These are phyloP conservation scores for Asparagopsis taxiformis DNA, from an alignment of 31 red algal species.

Conservation along the genomic window DNA sequence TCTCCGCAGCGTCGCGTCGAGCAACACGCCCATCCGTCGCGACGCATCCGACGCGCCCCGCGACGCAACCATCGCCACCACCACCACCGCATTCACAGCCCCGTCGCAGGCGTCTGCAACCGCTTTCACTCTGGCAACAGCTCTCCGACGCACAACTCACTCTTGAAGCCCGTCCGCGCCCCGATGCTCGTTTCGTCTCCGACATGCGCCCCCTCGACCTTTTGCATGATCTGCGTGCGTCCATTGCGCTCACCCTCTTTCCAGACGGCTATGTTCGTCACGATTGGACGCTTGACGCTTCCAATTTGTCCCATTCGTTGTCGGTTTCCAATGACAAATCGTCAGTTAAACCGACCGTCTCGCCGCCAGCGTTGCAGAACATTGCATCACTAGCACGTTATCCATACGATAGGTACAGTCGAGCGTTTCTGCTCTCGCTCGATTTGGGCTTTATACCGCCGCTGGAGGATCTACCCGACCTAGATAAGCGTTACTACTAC, in stretches of 20 bases:
- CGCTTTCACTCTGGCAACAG: conserved; percentile 30
- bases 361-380: conserved; percentile 10
- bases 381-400: conserved; percentile 32
- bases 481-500: conserved; percentile 51
- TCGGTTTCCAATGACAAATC: conserved; percentile 15
- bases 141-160: conserved; percentile 16
- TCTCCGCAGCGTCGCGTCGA: too few relatives aligned
- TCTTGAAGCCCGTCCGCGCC: conserved; percentile 16
- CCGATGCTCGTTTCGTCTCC: conserved; percentile 50
- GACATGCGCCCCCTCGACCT: conserved; percentile 46
- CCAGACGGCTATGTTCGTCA: conserved; percentile 60
- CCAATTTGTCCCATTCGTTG: conserved; percentile 8
- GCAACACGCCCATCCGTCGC: too few relatives aligned
- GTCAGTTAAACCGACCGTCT: conserved; percentile 21
- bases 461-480: conserved; percentile 59
- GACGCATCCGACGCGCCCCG: not conserved
- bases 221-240: conserved; percentile 29
- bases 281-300: conserved; percentile 2
- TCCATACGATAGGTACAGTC: conserved; percentile 71
- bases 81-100: not conserved
- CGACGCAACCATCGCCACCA: conserved; percentile 4
- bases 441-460: conserved; percentile 76
- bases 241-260: conserved; percentile 44
- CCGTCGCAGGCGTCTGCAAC: conserved; percentile 4
- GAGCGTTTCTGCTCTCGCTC: conserved; percentile 59